Percentiles rank a stretch among this genome's conserved stretches.
Conservation (phyloP, 106 monocot species). For the Agapanthus africanus region DNA sequence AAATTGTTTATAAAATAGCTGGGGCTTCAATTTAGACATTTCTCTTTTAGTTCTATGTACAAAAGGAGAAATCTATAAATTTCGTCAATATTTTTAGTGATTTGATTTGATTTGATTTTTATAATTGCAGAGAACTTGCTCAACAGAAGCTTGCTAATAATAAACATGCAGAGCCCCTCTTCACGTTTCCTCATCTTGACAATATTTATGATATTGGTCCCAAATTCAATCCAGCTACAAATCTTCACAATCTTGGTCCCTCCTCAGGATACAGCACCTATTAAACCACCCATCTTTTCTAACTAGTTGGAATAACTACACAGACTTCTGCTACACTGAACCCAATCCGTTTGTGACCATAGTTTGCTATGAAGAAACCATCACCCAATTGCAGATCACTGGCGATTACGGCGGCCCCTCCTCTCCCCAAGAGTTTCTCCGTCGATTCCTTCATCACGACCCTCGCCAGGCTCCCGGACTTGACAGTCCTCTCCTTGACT, state of each 20-base stretch:
- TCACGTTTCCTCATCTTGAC: constrained; percentile 12
- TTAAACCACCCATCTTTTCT: constrained; percentile 54
- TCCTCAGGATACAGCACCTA: constrained; percentile 61
- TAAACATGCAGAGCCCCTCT: not conserved
- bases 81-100: not conserved
- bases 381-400: constrained; percentile 78
- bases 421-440: constrained; percentile 62
- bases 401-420: constrained; percentile 27
- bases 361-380: constrained; percentile 80
- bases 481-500: constrained; percentile 76
- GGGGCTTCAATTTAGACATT: not conserved
- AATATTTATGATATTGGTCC: constrained; percentile 19
- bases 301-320: constrained; percentile 46
- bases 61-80: not conserved
- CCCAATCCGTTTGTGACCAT: constrained; percentile 45
- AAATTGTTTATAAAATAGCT: too few species aligned
- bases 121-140: not conserved
- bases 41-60: not conserved
- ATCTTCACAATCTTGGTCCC: constrained; percentile 86
- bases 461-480: constrained; percentile 65
- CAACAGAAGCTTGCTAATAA: not conserved
- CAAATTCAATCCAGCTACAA: constrained; percentile 47
- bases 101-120: not conserved
- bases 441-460: constrained; percentile 86
- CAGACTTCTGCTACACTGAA: constrained; percentile 67